Evolutionary conservation across 306 rosid species (phyloP).

Genomic region (Castanea crenata): DNA sequence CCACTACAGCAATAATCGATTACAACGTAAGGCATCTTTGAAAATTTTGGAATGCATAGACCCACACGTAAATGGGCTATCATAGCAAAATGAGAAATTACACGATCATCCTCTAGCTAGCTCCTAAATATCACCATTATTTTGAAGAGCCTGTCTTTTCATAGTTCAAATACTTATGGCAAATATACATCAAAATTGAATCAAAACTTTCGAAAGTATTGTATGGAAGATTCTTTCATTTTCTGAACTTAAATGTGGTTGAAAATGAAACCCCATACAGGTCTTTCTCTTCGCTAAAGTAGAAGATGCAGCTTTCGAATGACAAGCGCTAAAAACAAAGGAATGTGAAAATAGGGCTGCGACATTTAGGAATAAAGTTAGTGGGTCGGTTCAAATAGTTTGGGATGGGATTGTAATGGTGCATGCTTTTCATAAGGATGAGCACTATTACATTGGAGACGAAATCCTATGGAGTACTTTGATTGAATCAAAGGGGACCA

Average conservation of each 20-base stretch:
- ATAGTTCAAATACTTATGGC: background rate
- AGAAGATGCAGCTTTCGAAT: conserved; percentile 3
- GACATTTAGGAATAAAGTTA: conserved; percentile 5
- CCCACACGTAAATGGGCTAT: conserved; percentile 7
- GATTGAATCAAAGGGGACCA: conserved; percentile 26
- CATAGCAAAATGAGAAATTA: background rate
- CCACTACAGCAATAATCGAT: conserved; percentile 32
- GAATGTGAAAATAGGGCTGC: background rate
- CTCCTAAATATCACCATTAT: background rate
- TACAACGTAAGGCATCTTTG: conserved; percentile 38
- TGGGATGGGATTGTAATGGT: conserved; percentile 5
- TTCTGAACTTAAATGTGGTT: background rate
- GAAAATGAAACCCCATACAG: background rate
- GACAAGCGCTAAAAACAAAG: background rate
- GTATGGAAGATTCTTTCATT: background rate
- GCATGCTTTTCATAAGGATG: background rate
- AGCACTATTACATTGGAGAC: background rate
- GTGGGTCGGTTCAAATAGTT: conserved; percentile 26
- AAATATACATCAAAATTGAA: background rate
- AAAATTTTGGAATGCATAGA: conserved; percentile 14
- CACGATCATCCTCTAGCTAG: background rate
- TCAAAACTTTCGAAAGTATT: background rate
- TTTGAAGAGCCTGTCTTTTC: background rate
- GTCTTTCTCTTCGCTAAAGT: too few species aligned
- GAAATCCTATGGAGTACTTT: conserved; percentile 5